These are phyloP conservation scores for Boletus albobrunnescens DNA, from an alignment of 1,284 basidiomycete genomes.

Conservation along the genomic window DNA sequence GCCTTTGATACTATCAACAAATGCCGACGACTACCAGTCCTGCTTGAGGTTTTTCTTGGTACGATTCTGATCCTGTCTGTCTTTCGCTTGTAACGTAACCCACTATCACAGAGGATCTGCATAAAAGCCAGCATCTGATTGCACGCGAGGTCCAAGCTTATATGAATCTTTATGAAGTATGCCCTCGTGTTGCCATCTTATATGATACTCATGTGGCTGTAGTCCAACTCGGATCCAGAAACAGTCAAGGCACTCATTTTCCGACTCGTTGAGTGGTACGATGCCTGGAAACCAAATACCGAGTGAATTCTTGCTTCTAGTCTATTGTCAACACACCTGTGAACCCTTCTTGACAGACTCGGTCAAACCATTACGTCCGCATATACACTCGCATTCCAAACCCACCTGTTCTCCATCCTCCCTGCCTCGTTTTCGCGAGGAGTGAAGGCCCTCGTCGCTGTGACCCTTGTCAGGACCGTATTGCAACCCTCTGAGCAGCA, in stretches of 20 bases:
- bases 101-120: slow-evolving; percentile 52
- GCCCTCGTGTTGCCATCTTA: slow-evolving; percentile 9
- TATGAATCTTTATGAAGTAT: slow-evolving; percentile 60
- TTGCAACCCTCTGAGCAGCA: slow-evolving; percentile 31
- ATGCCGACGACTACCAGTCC: slow-evolving; percentile 52
- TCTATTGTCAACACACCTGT: slow-evolving; percentile 7
- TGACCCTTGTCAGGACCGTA: slow-evolving; percentile 47
- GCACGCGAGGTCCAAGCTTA: slow-evolving; percentile 54
- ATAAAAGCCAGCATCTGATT: slow-evolving; percentile 55
- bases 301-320: slow-evolving; percentile 40
- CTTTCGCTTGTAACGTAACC: slow-evolving; percentile 2
- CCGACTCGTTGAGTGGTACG: slow-evolving; percentile 62
- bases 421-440: slow-evolving; percentile 61
- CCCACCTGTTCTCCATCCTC: slow-evolving; percentile 62
- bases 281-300: slow-evolving; percentile 56
- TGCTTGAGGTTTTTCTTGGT: slow-evolving; percentile 69
- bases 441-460: slow-evolving; percentile 60
- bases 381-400: slow-evolving; percentile 66
- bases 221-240: slow-evolving; percentile 47
- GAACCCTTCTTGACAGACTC: slow-evolving; percentile 41
- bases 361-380: slow-evolving; percentile 55
- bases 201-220: slow-evolving; percentile 6
- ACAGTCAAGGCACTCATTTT: slow-evolving; percentile 51
- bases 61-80: slow-evolving; percentile 17
- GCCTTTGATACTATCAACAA: slow-evolving; percentile 56